Evolutionary conservation across 2,329 filamentous ascomycete species (phyloP), one percentile per base, ranked within the genome.

Genomic region (Dothistroma septosporum): DNA sequence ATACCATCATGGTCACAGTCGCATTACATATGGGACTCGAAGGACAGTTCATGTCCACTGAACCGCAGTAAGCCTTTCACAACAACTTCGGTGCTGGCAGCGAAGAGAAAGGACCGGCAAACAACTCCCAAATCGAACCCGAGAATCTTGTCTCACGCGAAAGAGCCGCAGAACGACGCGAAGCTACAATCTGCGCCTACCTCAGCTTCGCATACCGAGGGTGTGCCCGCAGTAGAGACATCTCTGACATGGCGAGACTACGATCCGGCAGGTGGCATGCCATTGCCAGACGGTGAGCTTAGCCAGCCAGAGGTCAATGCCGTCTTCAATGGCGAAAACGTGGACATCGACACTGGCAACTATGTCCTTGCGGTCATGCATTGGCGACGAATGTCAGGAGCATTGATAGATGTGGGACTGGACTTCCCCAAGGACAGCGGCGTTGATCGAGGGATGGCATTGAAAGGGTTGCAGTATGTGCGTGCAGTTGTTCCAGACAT

Each of bases 161-260:
- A 4, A 44, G 9, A 19, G 53, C 14, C 37, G 22, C 33, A 48
- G 31, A 46, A 46, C 31, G 48, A 58, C 21, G 65, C 69, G n/a
- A 66, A 59, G 46, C 57, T 70, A 0, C 53, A 69, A 41, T 59
- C 69, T n/a, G 66, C 69, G 8, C 67, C 58, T 10, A 68, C 68
- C 0, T 62, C 64, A 24, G 70, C 65, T 22, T 62, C 69, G 11
- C 64, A 73, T 59, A 70, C 68, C 12, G 71, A 72, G 64, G 69
- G 70, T 22, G 8, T 66, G 3, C 28, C 57, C 7, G 47, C 54
- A 5, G 65, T 62, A 32, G 57, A 53, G 14, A 63, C 62, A 21
- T 54, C 47, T 35, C 59, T 72, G 37, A 73, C 73, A 70, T 75
- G 73, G 73, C 70, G 72, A 48, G 72, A 75, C 64, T 76, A 75